Evolutionary conservation across 352 stramenopile species (phyloP), one percentile per base, ranked within the genome.

Genomic region (Pythium myriotylum): DNA sequence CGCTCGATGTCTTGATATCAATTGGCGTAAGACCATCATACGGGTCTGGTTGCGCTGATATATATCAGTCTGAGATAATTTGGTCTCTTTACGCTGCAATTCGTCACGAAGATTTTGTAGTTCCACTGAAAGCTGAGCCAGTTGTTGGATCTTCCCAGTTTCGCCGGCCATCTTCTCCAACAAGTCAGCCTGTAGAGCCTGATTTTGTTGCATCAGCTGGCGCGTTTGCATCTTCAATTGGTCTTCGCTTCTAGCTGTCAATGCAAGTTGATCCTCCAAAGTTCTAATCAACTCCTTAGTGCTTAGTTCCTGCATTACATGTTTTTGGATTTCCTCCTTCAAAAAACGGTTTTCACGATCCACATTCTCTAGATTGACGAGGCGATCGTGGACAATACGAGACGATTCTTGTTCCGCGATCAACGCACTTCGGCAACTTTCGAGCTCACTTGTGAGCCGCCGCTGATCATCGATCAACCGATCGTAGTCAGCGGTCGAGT

Each of bases 121-220:
- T 43, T 89, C 80, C 0, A 76, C 68, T 4, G 77, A 79, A 16
- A 90, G 41, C 32, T 84, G 79, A 4, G 76, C 76, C 74, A 90
- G 84, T 48, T 81, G 84, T 46, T 88, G 78, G 57, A 88, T 87
- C 32, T 87, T 88, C 49, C 66, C 73, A 8, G 76, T 84, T 58
- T 88, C 81, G 6, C 70, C 69, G 14, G 76, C 78, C 20, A 90
- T 88, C 54, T 88, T 88, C 35, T 88, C 78, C 2, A 90, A 65
- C 27, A 88, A 56, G 50, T 90, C 81, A n/a, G 72, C 59, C 40
- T 90, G 76, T 3, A 90, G 57, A 4, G 81, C 72, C 43, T 86
- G 81, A 20, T 90, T 90, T 47, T 88, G 81, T 46, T 90, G 74
- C 45, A 88, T 82, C 19, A 90, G 73, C 49, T 88, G 76, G 29